Percentiles rank a stretch among this genome's conserved stretches.
These are phyloP conservation scores for Termitomyces titanicus DNA, from an alignment of 768 basidiomycete species.

Conservation along the genomic window DNA sequence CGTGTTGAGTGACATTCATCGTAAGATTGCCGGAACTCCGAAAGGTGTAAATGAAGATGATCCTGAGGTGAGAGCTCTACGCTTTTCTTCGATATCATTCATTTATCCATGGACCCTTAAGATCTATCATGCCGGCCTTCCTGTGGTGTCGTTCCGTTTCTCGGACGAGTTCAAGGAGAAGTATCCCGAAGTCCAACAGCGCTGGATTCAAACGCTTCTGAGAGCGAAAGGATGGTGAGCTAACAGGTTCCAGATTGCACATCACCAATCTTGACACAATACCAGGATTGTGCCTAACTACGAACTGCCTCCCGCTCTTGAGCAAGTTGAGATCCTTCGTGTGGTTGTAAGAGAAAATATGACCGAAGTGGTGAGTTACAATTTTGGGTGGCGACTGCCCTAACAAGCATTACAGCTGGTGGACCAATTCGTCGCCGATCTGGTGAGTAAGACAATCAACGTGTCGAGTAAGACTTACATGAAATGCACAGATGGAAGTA, in stretches of 20 bases:
- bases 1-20: constrained; percentile 56
- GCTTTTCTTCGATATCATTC: neutral
- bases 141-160: constrained; percentile 66
- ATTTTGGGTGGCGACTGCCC: constrained; percentile 40
- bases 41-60: constrained; percentile 41
- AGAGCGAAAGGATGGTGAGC: constrained; percentile 51
- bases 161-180: constrained; percentile 51
- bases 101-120: constrained; percentile 9
- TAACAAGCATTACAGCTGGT: constrained; percentile 53
- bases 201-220: constrained; percentile 53
- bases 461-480: neutral
- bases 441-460: constrained; percentile 40
- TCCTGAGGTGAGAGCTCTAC: constrained; percentile 42
- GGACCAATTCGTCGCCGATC: constrained; percentile 63
- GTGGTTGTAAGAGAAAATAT: constrained; percentile 64
- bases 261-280: neutral
- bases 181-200: constrained; percentile 56
- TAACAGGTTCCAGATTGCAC: neutral
- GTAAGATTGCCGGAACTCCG: neutral
- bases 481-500: constrained; percentile 47
- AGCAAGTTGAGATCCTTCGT: constrained; percentile 57
- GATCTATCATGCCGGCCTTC: constrained; percentile 56
- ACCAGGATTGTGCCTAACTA: constrained; percentile 48
- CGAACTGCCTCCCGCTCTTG: constrained; percentile 47
- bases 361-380: constrained; percentile 39